phyloP scores from a whole-genome alignment of 2,329 filamentous ascomycete species.

The Colletotrichum higginsianum region DNA sequence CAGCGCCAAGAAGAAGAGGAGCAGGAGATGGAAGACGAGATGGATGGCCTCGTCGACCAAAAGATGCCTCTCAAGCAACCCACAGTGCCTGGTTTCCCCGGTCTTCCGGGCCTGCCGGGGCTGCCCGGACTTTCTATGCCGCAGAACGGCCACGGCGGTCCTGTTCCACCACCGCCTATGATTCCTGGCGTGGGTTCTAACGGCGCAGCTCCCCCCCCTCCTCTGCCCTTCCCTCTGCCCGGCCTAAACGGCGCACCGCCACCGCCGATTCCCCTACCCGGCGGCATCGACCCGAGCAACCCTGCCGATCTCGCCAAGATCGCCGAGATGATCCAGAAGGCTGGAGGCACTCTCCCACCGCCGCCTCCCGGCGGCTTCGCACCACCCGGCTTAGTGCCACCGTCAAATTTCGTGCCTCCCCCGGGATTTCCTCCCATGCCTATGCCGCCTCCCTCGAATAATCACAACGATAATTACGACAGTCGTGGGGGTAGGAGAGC shows the following conservation, averaged over 20 bases:
- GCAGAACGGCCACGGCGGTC: constrained; percentile 49
- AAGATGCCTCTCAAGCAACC: constrained; percentile 78
- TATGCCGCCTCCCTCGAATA: constrained; percentile 48
- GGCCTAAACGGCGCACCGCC: constrained; percentile 63
- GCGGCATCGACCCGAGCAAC: constrained; percentile 71
- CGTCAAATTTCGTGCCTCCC: constrained; percentile 58
- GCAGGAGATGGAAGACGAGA: constrained; percentile 92
- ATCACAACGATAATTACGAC: constrained; percentile 49
- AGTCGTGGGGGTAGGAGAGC: constrained; percentile 66
- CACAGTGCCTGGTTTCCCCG: constrained; percentile 64
- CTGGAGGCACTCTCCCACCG: constrained; percentile 73
- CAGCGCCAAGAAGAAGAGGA: constrained; percentile 94
- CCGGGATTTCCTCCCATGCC: constrained; percentile 59
- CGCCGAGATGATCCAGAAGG: constrained; percentile 76
- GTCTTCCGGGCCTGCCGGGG: constrained; percentile 70
- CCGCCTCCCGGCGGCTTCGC: constrained; percentile 52
- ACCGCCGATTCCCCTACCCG: constrained; percentile 60
- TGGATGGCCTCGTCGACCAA: constrained; percentile 93
- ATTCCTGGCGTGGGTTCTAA: constrained; percentile 67
- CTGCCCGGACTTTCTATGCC: constrained; percentile 62
- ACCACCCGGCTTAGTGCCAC: constrained; percentile 67
- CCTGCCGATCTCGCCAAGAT: constrained; percentile 74
- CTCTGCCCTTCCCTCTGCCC: constrained; percentile 69
- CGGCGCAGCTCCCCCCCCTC: constrained; percentile 58
- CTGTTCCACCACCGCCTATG: constrained; percentile 53